phyloP scores from a whole-genome alignment of 2,329 filamentous ascomycete genomes.

The Colletotrichum neosansevieriae region DNA sequence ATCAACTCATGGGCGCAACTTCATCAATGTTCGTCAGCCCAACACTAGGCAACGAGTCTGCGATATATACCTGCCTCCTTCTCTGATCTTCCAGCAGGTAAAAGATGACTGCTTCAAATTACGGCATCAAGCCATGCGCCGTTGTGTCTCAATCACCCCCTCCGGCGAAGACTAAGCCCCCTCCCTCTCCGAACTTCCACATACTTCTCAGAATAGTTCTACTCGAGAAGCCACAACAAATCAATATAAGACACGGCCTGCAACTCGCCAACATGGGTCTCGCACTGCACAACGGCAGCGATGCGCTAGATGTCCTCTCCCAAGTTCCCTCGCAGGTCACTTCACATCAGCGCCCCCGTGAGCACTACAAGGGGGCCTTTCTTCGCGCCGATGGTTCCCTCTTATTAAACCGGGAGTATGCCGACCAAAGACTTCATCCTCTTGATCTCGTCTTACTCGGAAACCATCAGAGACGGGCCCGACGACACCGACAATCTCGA shows the following conservation, averaged over 20 bases:
- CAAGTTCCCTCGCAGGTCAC: slow-evolving; percentile 25
- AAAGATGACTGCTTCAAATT: neutral
- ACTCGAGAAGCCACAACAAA: neutral
- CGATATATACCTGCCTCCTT: slow-evolving; percentile 27
- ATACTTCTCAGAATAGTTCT: slow-evolving; percentile 5
- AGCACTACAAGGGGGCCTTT: slow-evolving; percentile 26
- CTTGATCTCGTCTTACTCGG: slow-evolving; percentile 27
- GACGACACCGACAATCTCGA: neutral
- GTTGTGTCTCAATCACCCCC: slow-evolving; percentile 11
- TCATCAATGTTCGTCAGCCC: slow-evolving; percentile 14
- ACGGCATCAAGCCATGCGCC: slow-evolving; percentile 11
- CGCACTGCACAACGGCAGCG: slow-evolving; percentile 19
- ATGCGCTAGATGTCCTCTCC: slow-evolving; percentile 27
- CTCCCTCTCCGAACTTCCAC: neutral
- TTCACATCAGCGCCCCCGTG: neutral
- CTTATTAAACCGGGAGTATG: slow-evolving; percentile 6
- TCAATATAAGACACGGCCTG: neutral
- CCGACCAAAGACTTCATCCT: slow-evolving; percentile 27
- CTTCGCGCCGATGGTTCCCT: slow-evolving; percentile 22
- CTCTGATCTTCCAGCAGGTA: slow-evolving; percentile 4
- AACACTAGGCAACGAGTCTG: neutral
- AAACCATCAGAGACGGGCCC: slow-evolving; percentile 8
- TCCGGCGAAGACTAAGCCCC: neutral
- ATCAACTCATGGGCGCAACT: neutral
- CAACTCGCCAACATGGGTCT: slow-evolving; percentile 20